Conservation (phyloP, 306 rosid genomes). For the Ormosia semicastrata region DNA sequence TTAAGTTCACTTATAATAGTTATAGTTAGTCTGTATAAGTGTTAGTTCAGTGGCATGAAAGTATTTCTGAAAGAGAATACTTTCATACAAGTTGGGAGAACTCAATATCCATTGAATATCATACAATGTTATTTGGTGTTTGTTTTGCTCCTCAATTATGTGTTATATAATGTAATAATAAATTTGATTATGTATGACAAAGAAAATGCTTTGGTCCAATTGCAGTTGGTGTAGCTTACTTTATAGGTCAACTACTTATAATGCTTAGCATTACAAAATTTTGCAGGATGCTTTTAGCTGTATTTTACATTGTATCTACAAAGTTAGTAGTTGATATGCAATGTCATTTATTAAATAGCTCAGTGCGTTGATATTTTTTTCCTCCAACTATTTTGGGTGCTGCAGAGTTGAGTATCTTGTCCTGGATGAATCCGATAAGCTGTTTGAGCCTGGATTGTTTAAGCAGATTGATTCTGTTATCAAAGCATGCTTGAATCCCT, state of each 20-base stretch:
- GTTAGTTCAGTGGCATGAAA: conserved; percentile 5
- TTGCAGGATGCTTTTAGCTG: not conserved
- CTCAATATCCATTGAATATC: not conserved
- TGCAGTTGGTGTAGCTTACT: not conserved
- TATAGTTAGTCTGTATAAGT: not conserved
- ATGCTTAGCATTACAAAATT: not conserved
- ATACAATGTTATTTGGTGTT: not conserved
- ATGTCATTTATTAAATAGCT: not conserved
- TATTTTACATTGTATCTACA: not conserved
- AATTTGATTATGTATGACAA: not conserved
- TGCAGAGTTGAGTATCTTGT: conserved; percentile 91
- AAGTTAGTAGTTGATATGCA: not conserved
- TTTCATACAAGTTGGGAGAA: not conserved
- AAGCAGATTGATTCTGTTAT: conserved; percentile 80
- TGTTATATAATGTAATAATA: not conserved
- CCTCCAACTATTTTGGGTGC: conserved; percentile 22
- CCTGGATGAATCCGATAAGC: conserved; percentile 94
- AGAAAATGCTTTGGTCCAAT: not conserved
- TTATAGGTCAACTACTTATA: not conserved
- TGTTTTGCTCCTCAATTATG: not conserved
- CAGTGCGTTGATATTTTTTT: conserved; percentile 20
- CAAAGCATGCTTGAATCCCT: conserved; percentile 93
- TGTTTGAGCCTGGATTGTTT: conserved; percentile 83
- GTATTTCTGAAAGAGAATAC: conserved; percentile 2
- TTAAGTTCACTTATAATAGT: not conserved